Evolutionary conservation across 2,329 filamentous ascomycete species (phyloP).

Genomic region (Colletotrichum aenigma): DNA sequence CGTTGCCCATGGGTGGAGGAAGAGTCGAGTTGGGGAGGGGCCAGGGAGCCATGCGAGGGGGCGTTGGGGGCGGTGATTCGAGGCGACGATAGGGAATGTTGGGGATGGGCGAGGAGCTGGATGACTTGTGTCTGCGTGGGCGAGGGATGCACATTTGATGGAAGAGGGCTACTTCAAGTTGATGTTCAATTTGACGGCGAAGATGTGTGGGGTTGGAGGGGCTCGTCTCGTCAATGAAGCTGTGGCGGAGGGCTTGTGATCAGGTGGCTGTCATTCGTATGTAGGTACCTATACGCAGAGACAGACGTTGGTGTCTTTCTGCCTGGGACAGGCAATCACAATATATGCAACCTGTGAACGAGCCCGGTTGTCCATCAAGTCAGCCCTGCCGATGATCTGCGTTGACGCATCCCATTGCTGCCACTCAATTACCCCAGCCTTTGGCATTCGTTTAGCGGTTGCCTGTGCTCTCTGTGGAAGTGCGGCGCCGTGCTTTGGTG

Average conservation of each 20-base stretch:
- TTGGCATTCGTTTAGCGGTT: background rate
- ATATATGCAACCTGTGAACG: background rate
- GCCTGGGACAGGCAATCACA: background rate
- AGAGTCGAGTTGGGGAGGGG: background rate
- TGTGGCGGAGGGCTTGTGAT: background rate
- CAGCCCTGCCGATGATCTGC: background rate
- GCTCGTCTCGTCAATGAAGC: background rate
- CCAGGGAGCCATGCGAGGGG: slow-evolving; percentile 4
- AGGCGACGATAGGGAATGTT: slow-evolving; percentile 8
- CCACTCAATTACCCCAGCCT: background rate
- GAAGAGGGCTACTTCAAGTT: background rate
- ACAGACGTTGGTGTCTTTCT: background rate
- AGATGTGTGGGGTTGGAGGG: background rate
- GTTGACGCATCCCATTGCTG: background rate
- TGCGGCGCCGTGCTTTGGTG: background rate
- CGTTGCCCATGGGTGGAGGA: background rate
- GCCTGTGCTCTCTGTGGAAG: background rate
- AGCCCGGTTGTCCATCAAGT: background rate
- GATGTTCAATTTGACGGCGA: background rate
- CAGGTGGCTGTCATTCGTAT: background rate
- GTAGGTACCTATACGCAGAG: background rate
- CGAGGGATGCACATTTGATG: slow-evolving; percentile 19
- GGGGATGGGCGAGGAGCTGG: background rate
- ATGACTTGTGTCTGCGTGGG: slow-evolving; percentile 9
- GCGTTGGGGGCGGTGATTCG: slow-evolving; percentile 6